A percentile compares a stretch with the other conserved stretches of the same genome.
Conservation (phyloP, 2,329 filamentous ascomycete species). For the Blumeria graminis region DNA sequence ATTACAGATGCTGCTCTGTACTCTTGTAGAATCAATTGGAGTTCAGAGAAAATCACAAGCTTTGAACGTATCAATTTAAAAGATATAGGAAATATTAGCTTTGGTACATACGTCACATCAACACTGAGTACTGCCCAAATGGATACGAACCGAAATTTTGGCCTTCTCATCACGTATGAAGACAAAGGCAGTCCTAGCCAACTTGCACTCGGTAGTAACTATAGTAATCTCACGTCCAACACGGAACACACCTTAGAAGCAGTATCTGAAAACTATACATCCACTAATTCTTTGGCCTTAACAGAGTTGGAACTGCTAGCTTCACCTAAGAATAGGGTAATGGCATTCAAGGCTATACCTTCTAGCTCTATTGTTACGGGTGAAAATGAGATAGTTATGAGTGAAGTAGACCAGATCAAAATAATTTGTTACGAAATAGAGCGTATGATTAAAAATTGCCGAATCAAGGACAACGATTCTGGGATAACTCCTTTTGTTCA, state of each 20-base stretch:
- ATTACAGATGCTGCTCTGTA: slow-evolving; percentile 72
- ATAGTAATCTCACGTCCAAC: slow-evolving; percentile 39
- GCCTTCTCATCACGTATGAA: slow-evolving; percentile 52
- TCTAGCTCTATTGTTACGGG: slow-evolving; percentile 19
- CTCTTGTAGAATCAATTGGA: slow-evolving; percentile 82
- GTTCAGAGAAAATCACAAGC: slow-evolving; percentile 74
- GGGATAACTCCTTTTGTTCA: slow-evolving; percentile 25
- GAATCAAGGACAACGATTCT: slow-evolving; percentile 15
- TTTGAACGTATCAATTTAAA: slow-evolving; percentile 69
- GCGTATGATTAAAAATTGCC: slow-evolving; percentile 30
- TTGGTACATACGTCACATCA: slow-evolving; percentile 76
- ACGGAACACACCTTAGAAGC: slow-evolving; percentile 51
- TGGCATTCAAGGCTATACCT: slow-evolving; percentile 32
- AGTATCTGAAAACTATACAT: slow-evolving; percentile 4
- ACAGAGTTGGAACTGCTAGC: not conserved
- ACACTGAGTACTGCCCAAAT: slow-evolving; percentile 56
- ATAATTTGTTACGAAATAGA: slow-evolving; percentile 55
- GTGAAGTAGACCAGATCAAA: slow-evolving; percentile 14
- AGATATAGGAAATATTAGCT: slow-evolving; percentile 47
- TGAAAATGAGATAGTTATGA: slow-evolving; percentile 7
- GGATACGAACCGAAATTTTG: slow-evolving; percentile 60
- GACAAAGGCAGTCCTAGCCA: not conserved
- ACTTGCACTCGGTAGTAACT: not conserved
- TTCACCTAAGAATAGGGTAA: slow-evolving; percentile 12
- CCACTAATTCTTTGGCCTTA: slow-evolving; percentile 3